Conservation (phyloP, 208 protist genomes). For the Trypanosoma rangeli region DNA sequence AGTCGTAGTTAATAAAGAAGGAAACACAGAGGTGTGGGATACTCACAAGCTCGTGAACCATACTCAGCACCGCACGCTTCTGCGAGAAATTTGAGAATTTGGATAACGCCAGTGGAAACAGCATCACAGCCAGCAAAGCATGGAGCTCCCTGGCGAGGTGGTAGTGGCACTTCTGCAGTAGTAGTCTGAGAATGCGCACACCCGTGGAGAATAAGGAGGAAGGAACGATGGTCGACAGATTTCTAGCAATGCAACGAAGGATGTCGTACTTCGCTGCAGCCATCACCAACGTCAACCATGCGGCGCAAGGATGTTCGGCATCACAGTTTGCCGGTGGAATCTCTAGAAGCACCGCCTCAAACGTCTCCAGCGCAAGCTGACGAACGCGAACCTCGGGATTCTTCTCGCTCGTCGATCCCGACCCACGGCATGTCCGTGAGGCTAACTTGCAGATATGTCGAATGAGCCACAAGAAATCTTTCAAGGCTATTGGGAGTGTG, state of each 20-base stretch:
- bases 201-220: constrained; percentile 60
- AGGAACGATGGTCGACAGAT: constrained; percentile 52
- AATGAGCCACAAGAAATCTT: constrained; percentile 61
- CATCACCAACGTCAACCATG: constrained; percentile 65
- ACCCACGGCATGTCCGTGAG: constrained; percentile 36
- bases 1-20: constrained; percentile 89
- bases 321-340: constrained; percentile 72
- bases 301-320: constrained; percentile 64
- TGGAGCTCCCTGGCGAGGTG: constrained; percentile 71
- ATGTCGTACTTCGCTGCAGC: constrained; percentile 65
- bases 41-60: constrained; percentile 64
- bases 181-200: constrained; percentile 48
- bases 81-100: constrained; percentile 67
- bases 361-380: constrained; percentile 55
- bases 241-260: constrained; percentile 47
- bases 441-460: constrained; percentile 52
- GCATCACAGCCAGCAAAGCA: constrained; percentile 53
- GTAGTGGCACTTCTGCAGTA: constrained; percentile 76
- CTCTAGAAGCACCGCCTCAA: constrained; percentile 49
- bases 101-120: constrained; percentile 65
- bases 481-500: constrained; percentile 47
- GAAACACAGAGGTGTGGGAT: constrained; percentile 71
- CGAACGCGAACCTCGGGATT: constrained; percentile 52
- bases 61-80: constrained; percentile 75
- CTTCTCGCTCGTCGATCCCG: constrained; percentile 36